Conservation (phyloP, 805 yeast species). For the Yarrowia hollandica region DNA sequence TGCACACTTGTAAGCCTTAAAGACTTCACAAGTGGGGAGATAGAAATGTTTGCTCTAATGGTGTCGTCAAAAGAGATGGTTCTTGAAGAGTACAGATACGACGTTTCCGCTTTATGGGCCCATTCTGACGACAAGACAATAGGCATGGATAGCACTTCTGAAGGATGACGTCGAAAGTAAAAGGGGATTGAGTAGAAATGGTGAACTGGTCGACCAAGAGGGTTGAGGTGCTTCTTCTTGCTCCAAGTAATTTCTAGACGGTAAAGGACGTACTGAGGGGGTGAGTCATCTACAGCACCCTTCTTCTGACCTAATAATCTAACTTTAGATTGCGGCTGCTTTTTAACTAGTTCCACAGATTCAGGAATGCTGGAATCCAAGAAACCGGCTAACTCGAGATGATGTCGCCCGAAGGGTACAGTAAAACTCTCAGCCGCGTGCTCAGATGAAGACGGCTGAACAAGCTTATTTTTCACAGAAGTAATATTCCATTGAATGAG, state of each 20-base stretch:
- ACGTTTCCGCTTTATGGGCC: background rate
- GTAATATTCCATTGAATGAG: background rate
- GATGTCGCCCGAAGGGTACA: background rate
- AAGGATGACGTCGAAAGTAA: background rate
- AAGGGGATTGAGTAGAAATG: background rate
- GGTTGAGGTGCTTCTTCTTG: background rate
- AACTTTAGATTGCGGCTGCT: background rate
- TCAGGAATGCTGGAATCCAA: background rate
- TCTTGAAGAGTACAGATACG: background rate
- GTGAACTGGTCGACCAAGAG: background rate
- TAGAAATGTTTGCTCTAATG: background rate
- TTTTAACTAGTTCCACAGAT: background rate
- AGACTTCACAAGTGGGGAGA: background rate
- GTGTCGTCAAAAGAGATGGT: background rate
- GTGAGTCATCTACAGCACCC: background rate
- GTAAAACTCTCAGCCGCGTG: background rate
- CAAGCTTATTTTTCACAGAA: background rate
- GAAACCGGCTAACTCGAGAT: background rate
- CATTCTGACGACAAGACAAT: background rate
- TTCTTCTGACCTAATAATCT: background rate
- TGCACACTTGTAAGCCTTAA: constrained; percentile 1
- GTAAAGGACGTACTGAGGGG: background rate
- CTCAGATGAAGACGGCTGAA: background rate
- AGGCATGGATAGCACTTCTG: background rate
- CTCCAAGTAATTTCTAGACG: background rate